Percentiles rank a stretch among this genome's conserved stretches.
These are phyloP conservation scores for Aspergillus transmontanensis DNA, from an alignment of 2,329 filamentous ascomycete species.

Conservation along the genomic window DNA sequence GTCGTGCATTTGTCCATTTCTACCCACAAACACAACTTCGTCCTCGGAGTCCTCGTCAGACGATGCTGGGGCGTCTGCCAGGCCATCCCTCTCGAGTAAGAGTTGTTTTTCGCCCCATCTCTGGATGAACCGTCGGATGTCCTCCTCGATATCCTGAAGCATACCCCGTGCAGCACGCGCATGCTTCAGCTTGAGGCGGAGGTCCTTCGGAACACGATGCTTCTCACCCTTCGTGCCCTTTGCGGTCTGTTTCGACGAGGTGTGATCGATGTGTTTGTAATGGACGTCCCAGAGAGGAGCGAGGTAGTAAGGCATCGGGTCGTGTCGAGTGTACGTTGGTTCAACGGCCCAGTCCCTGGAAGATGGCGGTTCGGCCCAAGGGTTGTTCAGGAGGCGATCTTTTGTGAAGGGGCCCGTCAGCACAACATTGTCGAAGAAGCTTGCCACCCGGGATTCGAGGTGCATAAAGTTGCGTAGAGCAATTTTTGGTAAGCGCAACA, in stretches of 20 bases:
- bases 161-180: conserved; percentile 75
- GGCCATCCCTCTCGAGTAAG: conserved; percentile 48
- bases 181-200: conserved; percentile 79
- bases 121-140: conserved; percentile 74
- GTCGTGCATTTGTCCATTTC: conserved; percentile 66
- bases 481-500: neutral
- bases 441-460: neutral
- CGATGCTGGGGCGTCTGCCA: conserved; percentile 46
- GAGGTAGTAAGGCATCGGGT: conserved; percentile 80
- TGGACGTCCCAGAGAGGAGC: conserved; percentile 80
- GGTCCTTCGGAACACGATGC: conserved; percentile 71
- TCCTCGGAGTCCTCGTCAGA: conserved; percentile 66
- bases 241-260: conserved; percentile 40
- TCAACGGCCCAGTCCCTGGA: conserved; percentile 80
- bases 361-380: conserved; percentile 79
- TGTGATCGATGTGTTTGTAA: conserved; percentile 46
- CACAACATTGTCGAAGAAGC: neutral
- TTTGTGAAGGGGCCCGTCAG: conserved; percentile 27
- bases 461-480: neutral
- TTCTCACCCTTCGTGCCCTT: conserved; percentile 37
- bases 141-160: conserved; percentile 81
- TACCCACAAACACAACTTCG: conserved; percentile 87
- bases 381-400: conserved; percentile 87
- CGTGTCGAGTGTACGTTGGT: conserved; percentile 76
- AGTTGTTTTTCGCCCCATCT: conserved; percentile 60